Base-by-base conservation (phyloP, 1,284 basidiomycete genomes). In the Microbotryomycetes sp. region DNA sequence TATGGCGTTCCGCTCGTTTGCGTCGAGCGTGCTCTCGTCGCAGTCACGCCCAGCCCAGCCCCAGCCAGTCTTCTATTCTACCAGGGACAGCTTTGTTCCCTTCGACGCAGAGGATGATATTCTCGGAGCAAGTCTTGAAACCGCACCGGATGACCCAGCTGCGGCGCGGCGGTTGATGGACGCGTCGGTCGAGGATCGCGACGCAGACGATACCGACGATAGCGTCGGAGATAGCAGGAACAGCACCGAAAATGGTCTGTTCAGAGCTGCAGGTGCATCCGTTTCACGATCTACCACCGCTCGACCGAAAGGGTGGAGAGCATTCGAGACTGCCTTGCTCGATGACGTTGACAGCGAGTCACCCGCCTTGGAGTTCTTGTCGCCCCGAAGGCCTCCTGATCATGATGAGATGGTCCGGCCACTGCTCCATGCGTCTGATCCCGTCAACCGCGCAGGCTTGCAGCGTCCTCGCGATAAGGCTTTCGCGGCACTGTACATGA, bases 1-100 rank as follows among this genome's bases (percentile, higher is more conserved):
- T n/a, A 63, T 63, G 61, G 50, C 58, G 51, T 63, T 63, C n/a
- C 45, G 49, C 15, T 45, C 54, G 23, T 63, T 63, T 24, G 61
- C 61, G 16, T 49, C 26, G 26, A 56, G 47, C 29, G 30, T 63
- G 18, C 54, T 63, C 16, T 11, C 21, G 11, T 55, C 53, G 3
- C 50, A n/a, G 11, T 26, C 41, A 4, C 1, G 28, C 5, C 18
- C 26, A 15, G 29, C 41, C n/a, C 21, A 49, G 24, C 5, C 18
- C 9, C 28, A 18, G 5, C 57, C 54, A 4, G 51, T 60, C 16
- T 64, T 64, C 55, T 45, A 57, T 54, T 52, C 58, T 23, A 54
- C 52, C 24, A 24, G 51, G 3, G 18, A 50, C 15, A 35, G 30
- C 45, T 21, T 5, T 23, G 6, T 6, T 16, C 9, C 52, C 15